Evolutionary conservation across 805 yeast genomes (phyloP).

Genomic region (Cyberlindnera mississippiensis): DNA sequence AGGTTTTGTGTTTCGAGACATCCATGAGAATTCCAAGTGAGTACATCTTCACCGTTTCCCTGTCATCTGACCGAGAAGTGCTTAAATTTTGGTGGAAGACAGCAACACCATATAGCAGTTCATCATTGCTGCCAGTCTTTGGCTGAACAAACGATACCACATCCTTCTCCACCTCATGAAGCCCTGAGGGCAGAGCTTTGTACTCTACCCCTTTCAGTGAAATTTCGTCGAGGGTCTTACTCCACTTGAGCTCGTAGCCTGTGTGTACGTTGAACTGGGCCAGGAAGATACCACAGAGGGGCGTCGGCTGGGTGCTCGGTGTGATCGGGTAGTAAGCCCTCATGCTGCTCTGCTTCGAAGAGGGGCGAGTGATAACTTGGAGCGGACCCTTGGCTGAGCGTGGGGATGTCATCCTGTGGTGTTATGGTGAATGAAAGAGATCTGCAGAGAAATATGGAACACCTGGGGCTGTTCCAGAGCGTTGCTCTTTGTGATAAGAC

Average conservation of each 20-base stretch:
- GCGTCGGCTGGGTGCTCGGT: slow-evolving; percentile 18
- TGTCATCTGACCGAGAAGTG: slow-evolving; percentile 28
- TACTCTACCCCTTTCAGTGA: slow-evolving; percentile 49
- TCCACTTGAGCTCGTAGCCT: slow-evolving; percentile 49
- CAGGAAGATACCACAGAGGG: slow-evolving; percentile 41
- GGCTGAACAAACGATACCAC: slow-evolving; percentile 48
- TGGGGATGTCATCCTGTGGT: background rate
- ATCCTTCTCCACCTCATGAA: slow-evolving; percentile 50
- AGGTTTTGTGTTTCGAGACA: slow-evolving; percentile 27
- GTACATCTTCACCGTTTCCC: slow-evolving; percentile 52
- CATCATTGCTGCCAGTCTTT: slow-evolving; percentile 18
- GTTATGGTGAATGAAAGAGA: background rate
- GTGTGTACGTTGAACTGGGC: slow-evolving; percentile 48
- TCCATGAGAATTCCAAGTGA: slow-evolving; percentile 61
- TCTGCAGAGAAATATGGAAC: background rate
- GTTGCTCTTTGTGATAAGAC: too few relatives aligned
- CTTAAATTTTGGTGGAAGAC: slow-evolving; percentile 44
- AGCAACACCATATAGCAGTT: slow-evolving; percentile 44
- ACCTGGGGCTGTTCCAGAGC: too few relatives aligned
- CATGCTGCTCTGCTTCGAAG: background rate
- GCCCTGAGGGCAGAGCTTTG: slow-evolving; percentile 65
- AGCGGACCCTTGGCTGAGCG: background rate
- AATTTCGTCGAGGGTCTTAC: slow-evolving; percentile 28
- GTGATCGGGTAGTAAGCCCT: slow-evolving; percentile 12
- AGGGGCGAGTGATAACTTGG: background rate